These are phyloP conservation scores for Mucor mucedo DNA, from an alignment of 371 early-diverging fungal species.

Conservation along the genomic window DNA sequence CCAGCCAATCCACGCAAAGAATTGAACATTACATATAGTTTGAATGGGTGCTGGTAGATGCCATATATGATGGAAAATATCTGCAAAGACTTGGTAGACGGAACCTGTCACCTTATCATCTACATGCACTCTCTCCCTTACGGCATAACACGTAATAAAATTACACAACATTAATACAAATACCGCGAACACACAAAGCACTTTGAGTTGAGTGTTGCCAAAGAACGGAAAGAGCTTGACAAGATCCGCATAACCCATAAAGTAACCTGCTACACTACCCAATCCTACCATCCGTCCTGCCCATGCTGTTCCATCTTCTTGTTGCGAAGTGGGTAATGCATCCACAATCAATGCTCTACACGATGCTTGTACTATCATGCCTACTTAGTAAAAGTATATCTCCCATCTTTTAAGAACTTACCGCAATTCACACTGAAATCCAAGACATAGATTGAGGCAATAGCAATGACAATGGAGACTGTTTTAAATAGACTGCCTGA, in stretches of 20 bases:
- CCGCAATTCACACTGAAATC: conserved; percentile 94
- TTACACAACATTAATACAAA: conserved; percentile 66
- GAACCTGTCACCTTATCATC: conserved; percentile 17
- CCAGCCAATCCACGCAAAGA: conserved; percentile 96
- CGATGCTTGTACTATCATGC: conserved; percentile 72
- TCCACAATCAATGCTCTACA: conserved; percentile 92
- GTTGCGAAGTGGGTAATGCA: conserved; percentile 77
- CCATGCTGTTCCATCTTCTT: conserved; percentile 89
- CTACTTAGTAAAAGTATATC: neutral
- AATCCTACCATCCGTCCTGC: conserved; percentile 90
- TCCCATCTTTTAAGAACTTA: conserved; percentile 26
- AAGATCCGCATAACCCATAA: conserved; percentile 87
- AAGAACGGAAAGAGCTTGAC: conserved; percentile 71
- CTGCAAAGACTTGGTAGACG: conserved; percentile 36
- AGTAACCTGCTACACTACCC: conserved; percentile 88
- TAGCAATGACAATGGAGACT: conserved; percentile 68
- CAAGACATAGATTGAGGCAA: conserved; percentile 80
- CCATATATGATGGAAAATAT: conserved; percentile 50
- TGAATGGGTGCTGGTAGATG: conserved; percentile 75
- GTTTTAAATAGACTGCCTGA: conserved; percentile 42
- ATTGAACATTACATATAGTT: conserved; percentile 84
- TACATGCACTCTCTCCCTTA: conserved; percentile 55
- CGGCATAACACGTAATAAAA: conserved; percentile 69
- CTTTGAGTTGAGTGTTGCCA: conserved; percentile 83
- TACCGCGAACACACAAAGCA: conserved; percentile 77